phyloP scores from a whole-genome alignment of 1,139 yeast genomes.

The Suhomyces coccinellae region DNA sequence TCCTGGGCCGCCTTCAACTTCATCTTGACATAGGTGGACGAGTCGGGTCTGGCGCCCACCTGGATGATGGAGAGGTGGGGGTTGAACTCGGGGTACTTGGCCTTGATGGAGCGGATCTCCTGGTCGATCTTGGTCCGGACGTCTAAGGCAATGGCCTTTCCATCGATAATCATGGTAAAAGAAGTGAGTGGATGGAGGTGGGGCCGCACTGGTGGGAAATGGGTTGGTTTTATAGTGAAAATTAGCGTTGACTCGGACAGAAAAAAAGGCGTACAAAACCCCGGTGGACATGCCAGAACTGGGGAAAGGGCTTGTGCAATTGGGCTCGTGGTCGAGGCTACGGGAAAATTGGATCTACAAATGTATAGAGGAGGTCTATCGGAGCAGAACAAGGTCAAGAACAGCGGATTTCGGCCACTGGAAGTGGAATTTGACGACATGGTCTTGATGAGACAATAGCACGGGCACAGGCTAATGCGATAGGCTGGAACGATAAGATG shows the following conservation, averaged over 20 bases:
- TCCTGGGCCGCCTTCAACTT: constrained; percentile 89
- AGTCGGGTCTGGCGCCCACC: constrained; percentile 88
- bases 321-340: too few species aligned
- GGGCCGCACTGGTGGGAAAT: neutral
- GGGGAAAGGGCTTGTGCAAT: neutral
- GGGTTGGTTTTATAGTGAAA: constrained; percentile 7
- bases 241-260: constrained; percentile 15
- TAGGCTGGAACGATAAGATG: too few species aligned
- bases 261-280: neutral
- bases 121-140: constrained; percentile 50
- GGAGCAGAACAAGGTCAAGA: neutral
- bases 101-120: constrained; percentile 58
- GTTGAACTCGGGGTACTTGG: constrained; percentile 58
- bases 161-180: constrained; percentile 51
- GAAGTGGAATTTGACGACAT: neutral
- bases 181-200: neutral
- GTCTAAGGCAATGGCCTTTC: constrained; percentile 65
- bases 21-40: constrained; percentile 93
- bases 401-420: neutral
- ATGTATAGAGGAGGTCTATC: neutral
- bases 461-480: too few species aligned
- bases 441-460: neutral
- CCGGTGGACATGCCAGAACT: neutral
- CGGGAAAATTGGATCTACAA: neutral
- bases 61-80: constrained; percentile 85